Base-by-base conservation (phyloP, 352 stramenopile species). In the Pythium sp. region DNA sequence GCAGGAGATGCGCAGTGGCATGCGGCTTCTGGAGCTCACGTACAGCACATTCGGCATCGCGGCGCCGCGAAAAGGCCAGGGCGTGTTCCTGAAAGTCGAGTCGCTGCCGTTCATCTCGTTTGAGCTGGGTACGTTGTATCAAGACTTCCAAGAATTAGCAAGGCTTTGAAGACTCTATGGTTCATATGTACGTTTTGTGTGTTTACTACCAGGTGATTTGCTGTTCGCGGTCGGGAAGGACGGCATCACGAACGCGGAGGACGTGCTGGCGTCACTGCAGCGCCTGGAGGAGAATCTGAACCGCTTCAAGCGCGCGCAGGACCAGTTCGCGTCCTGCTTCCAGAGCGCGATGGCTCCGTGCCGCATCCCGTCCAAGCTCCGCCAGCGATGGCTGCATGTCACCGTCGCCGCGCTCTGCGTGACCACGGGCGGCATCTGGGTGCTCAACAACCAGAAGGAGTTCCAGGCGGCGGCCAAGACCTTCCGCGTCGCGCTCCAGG, bases 361-460 rank as follows among this genome's bases (percentile, higher is more conserved):
- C 34, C 79, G 73, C 28, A 81, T 84, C 20, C 86, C 86, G 18
- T 92, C 83, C 7, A 89, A 89, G 61, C 70, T 94, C 3, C 86
- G 81, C 12, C 84, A 91, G 68, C 77, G 86, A 53, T 94, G 86
- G 86, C 73, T 92, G 0, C 86, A 92, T 43, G 66, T 91, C 14
- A 76, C 84, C 2, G 70, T 89, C 2, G 72, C 82, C 11, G 81
- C 72, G 12, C 76, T 88, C 20, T 89, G 82, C 26, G 71, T 91
- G 3, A 78, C 73, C 53, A 81, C 80, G 22, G 86, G 82, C 11
- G 77, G 74, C 11, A 66, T 89, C 8, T 94, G 84, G 84, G 73
- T 90, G 1, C 41, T 82, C 7, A 86, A 82, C 30, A 88, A 94
- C 72, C 84, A 91, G 68, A 71, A 76, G 14, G 83, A 89, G 68